phyloP scores from a whole-genome alignment of 805 yeast species.

The Vanderwaltozyma polyspora region DNA sequence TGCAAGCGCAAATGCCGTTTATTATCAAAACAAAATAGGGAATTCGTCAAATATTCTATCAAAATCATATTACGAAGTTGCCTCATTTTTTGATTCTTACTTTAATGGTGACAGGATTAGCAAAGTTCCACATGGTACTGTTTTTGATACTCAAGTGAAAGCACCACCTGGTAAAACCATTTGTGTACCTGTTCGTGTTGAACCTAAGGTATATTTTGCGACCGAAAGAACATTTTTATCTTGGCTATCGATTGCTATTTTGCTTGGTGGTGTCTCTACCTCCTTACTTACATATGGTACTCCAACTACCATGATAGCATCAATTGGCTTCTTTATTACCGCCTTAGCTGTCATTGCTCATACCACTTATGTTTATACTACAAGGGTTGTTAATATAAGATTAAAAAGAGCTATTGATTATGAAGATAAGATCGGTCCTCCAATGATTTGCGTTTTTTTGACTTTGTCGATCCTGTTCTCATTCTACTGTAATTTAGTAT shows the following conservation, averaged over 20 bases:
- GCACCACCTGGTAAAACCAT: slow-evolving; percentile 87
- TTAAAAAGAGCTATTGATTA: slow-evolving; percentile 72
- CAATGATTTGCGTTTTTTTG: slow-evolving; percentile 63
- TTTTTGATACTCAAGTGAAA: slow-evolving; percentile 42
- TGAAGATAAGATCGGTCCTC: slow-evolving; percentile 83
- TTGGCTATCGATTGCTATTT: slow-evolving; percentile 86
- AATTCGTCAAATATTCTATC: slow-evolving; percentile 12
- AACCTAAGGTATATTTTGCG: slow-evolving; percentile 98
- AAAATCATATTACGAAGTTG: slow-evolving; percentile 14
- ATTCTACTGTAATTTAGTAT: slow-evolving; percentile 33
- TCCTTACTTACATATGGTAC: slow-evolving; percentile 80
- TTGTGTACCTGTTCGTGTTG: slow-evolving; percentile 90
- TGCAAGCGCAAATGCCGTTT: slow-evolving; percentile 24
- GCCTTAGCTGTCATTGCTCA: slow-evolving; percentile 66
- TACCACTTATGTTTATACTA: slow-evolving; percentile 61
- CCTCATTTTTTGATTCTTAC: slow-evolving; percentile 31
- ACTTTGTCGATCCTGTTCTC: slow-evolving; percentile 57
- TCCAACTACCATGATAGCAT: slow-evolving; percentile 60
- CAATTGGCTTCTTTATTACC: slow-evolving; percentile 75
- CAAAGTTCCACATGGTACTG: slow-evolving; percentile 55
- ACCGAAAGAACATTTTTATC: slow-evolving; percentile 90
- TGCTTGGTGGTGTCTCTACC: slow-evolving; percentile 82
- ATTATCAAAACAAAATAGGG: slow-evolving; percentile 17
- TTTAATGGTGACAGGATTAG: slow-evolving; percentile 39
- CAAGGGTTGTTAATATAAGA: slow-evolving; percentile 77